A percentile compares a stretch with the other conserved stretches of the same genome.
phyloP scores from a whole-genome alignment of 1,284 basidiomycete genomes.

The Fomitopsis palustris region DNA sequence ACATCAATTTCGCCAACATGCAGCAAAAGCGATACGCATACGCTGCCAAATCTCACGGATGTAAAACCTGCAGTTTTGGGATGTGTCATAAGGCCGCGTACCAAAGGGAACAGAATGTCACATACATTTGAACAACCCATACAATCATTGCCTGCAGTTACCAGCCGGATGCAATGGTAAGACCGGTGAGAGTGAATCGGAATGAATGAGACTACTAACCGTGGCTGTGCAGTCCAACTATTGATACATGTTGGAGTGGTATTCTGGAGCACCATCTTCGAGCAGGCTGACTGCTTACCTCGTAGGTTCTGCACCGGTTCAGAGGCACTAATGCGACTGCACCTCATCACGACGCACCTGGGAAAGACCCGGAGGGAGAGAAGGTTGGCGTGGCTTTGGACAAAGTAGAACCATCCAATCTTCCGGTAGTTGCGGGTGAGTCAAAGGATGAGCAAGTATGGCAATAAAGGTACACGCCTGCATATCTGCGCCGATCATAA shows the following conservation, averaged over 20 bases:
- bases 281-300: neutral
- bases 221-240: neutral
- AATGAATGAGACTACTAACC: neutral
- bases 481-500: too few species aligned
- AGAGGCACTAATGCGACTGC: too few species aligned
- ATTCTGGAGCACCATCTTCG: neutral
- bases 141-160: neutral
- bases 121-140: neutral
- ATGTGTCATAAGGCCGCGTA: too few species aligned
- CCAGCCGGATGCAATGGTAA: neutral
- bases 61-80: neutral
- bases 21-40: too few species aligned
- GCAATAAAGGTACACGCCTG: too few species aligned
- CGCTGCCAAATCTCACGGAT: neutral
- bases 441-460: too few species aligned
- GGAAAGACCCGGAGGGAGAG: neutral
- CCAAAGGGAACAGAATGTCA: neutral
- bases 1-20: too few species aligned
- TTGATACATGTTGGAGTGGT: neutral
- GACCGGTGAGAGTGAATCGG: too few species aligned
- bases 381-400: neutral
- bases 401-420: neutral
- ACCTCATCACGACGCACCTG: neutral
- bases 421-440: too few species aligned
- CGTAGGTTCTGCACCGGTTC: neutral